Conservation (phyloP, 1,284 basidiomycete genomes). For the Fomitopsis pinicola region DNA sequence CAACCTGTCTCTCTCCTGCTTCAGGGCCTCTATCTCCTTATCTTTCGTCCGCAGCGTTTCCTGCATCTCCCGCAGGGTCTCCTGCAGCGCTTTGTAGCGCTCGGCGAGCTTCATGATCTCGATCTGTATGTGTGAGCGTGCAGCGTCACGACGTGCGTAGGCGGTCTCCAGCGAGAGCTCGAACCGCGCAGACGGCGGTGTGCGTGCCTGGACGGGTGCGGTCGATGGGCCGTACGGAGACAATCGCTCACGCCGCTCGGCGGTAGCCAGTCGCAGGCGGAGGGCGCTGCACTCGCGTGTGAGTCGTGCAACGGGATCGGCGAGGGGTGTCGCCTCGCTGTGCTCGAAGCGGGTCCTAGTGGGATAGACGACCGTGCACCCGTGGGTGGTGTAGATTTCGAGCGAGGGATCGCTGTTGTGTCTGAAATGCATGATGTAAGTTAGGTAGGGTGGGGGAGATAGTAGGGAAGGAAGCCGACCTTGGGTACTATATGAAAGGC, state of each 20-base stretch:
- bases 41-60: constrained; percentile 28
- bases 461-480: constrained; percentile 9
- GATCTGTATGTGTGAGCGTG: constrained; percentile 50
- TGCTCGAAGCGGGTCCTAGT: constrained; percentile 12
- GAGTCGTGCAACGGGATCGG: constrained; percentile 33
- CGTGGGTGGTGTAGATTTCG: constrained; percentile 53
- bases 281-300: constrained; percentile 39
- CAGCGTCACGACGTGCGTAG: constrained; percentile 54
- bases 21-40: constrained; percentile 51
- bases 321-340: constrained; percentile 25
- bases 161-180: constrained; percentile 29
- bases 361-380: constrained; percentile 23
- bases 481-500: constrained; percentile 1
- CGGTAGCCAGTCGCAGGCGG: constrained; percentile 46
- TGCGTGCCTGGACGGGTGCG: constrained; percentile 24
- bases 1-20: constrained; percentile 37
- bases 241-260: constrained; percentile 26
- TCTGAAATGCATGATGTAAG: constrained; percentile 42
- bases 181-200: constrained; percentile 18
- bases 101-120: constrained; percentile 56
- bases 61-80: constrained; percentile 34
- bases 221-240: constrained; percentile 20
- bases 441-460: constrained; percentile 10
- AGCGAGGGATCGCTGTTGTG: constrained; percentile 53
- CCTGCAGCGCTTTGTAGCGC: constrained; percentile 55